A percentile compares a stretch with the other conserved stretches of the same genome.
These are phyloP conservation scores for Venturiaceae sp. DNA, from an alignment of 2,329 filamentous ascomycete species.

Conservation along the genomic window DNA sequence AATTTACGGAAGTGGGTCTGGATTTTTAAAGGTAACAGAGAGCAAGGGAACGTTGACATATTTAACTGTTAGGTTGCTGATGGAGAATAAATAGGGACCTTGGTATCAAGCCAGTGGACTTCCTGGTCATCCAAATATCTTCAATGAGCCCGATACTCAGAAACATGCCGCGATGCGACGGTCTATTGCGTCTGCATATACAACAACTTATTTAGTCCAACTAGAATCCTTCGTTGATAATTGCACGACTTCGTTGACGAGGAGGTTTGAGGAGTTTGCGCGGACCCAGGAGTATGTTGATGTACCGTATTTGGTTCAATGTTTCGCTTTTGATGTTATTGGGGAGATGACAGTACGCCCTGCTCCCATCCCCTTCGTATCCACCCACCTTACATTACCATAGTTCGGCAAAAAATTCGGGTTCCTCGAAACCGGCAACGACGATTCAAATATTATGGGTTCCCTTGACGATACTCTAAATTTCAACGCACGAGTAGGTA, in stretches of 20 bases:
- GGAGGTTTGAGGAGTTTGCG: constrained; percentile 29
- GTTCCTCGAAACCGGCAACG: constrained; percentile 36
- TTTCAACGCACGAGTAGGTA: constrained; percentile 25
- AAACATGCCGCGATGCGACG: constrained; percentile 29
- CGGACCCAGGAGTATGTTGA: constrained; percentile 22
- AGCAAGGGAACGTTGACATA: too few relatives aligned
- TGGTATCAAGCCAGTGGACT: constrained; percentile 4
- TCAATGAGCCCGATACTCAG: constrained; percentile 24
- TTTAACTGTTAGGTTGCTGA: too few relatives aligned
- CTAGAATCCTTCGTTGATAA: constrained; percentile 42
- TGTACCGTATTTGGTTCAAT: constrained; percentile 35
- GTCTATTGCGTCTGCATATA: constrained; percentile 35
- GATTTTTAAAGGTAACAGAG: constrained; percentile 25
- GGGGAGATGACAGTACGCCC: constrained; percentile 33
- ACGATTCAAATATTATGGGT: constrained; percentile 33
- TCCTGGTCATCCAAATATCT: constrained; percentile 17
- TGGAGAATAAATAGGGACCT: constrained; percentile 28
- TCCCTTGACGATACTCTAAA: constrained; percentile 21
- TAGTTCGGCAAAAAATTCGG: constrained; percentile 26
- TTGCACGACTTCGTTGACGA: constrained; percentile 31
- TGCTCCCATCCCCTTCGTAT: too few relatives aligned
- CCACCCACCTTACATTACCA: too few relatives aligned
- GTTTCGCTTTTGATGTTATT: constrained; percentile 42
- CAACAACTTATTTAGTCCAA: constrained; percentile 36
- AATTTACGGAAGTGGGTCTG: constrained; percentile 31